Percentiles rank a stretch among this genome's conserved stretches.
These are phyloP conservation scores for Craterostigma plantagineum DNA, from an alignment of 257 asterid genomes.

Conservation along the genomic window DNA sequence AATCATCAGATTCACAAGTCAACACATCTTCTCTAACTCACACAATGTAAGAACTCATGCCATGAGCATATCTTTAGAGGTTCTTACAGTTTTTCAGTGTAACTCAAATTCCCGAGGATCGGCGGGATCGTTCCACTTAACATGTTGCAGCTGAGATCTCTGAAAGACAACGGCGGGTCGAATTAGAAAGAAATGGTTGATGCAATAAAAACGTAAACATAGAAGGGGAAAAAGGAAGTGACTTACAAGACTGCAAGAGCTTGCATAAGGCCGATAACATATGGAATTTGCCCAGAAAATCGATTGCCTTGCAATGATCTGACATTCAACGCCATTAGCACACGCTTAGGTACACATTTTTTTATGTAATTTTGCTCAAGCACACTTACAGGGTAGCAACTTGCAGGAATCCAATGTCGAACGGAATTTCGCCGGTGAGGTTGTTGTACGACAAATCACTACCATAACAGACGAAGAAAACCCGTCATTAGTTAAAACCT, in stretches of 20 bases:
- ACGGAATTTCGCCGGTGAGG: slow-evolving; percentile 71
- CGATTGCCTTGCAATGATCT: slow-evolving; percentile 49
- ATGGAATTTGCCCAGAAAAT: slow-evolving; percentile 67
- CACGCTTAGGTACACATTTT: too few species aligned
- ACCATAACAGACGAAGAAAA: slow-evolving; percentile 8
- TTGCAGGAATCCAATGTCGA: slow-evolving; percentile 94
- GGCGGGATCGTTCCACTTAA: slow-evolving; percentile 93
- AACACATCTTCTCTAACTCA: too few species aligned
- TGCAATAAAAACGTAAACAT: too few species aligned
- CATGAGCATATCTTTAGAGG: neutral
- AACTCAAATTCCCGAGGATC: slow-evolving; percentile 78
- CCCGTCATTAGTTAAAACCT: neutral
- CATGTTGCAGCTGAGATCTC: slow-evolving; percentile 79
- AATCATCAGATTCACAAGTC: neutral
- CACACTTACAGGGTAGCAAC: slow-evolving; percentile 97
- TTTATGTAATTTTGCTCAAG: neutral
- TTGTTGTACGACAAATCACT: slow-evolving; percentile 91
- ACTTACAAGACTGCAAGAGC: slow-evolving; percentile 97
- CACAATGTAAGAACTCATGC: too few species aligned
- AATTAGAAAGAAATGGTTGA: too few species aligned
- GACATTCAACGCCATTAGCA: neutral
- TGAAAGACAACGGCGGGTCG: slow-evolving; percentile 6
- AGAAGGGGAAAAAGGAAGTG: neutral
- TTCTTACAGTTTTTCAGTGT: slow-evolving; percentile 82
- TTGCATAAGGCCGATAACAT: slow-evolving; percentile 93